Evolutionary conservation across 192 early-diverging fungal species (phyloP).

Genomic region (Blastocladiella britannica): DNA sequence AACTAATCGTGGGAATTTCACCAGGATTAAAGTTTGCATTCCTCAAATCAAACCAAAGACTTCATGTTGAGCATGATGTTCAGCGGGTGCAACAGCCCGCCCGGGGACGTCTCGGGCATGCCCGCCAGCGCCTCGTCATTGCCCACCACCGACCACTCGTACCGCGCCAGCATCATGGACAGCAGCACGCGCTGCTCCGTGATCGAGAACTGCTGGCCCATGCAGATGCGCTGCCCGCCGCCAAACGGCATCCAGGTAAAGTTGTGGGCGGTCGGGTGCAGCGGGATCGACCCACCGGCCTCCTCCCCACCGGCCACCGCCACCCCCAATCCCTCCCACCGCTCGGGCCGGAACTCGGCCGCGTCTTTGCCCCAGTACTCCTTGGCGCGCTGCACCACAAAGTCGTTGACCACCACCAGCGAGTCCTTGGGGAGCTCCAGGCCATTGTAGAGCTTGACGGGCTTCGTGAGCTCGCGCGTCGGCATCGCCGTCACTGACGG

Average conservation of each 20-base stretch:
- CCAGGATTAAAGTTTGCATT: no score
- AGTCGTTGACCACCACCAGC: slow-evolving; percentile 17
- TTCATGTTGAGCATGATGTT: no score
- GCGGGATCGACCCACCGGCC: not conserved
- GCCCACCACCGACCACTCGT: no score
- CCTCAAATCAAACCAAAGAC: no score
- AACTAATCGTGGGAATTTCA: no score
- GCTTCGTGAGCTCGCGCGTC: not conserved
- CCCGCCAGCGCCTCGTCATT: no score
- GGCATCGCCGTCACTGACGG: not conserved
- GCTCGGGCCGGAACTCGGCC: slow-evolving; percentile 21
- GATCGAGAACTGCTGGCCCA: no score
- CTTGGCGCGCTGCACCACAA: slow-evolving; percentile 23
- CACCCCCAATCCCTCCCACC: slow-evolving; percentile 13
- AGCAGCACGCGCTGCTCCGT: not conserved
- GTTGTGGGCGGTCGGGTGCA: not conserved
- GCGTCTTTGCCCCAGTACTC: slow-evolving; percentile 16
- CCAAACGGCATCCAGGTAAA: not conserved
- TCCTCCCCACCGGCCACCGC: no score
- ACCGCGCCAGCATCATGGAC: not conserved
- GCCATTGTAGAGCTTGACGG: slow-evolving; percentile 4
- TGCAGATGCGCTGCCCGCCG: not conserved
- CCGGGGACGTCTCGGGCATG: no score
- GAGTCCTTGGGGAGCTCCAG: slow-evolving; percentile 16
- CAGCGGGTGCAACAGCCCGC: no score